These are phyloP conservation scores for Rhizopogon vulgaris DNA, from an alignment of 768 basidiomycete species.

Conservation along the genomic window DNA sequence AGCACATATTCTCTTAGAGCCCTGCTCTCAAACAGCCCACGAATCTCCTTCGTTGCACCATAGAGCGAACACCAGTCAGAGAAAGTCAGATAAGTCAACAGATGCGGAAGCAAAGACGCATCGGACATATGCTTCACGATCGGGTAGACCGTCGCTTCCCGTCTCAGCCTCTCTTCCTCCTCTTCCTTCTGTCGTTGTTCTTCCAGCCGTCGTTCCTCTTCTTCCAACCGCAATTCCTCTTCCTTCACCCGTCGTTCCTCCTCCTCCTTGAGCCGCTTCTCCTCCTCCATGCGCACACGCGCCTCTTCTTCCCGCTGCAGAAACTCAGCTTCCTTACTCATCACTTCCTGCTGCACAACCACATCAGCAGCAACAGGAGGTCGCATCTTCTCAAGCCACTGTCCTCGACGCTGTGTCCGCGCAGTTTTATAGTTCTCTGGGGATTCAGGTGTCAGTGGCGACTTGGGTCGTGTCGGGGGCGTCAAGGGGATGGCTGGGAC, in stretches of 20 bases:
- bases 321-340: conserved; percentile 14
- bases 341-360: conserved; percentile 17
- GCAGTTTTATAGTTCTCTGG: conserved; percentile 36
- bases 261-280: conserved; percentile 1
- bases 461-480: neutral
- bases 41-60: conserved; percentile 47
- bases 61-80: conserved; percentile 65
- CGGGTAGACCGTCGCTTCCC: conserved; percentile 34
- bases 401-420: conserved; percentile 34
- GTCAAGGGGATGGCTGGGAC: neutral
- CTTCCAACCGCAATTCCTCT: neutral
- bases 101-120: conserved; percentile 41
- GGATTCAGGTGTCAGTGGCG: conserved; percentile 14
- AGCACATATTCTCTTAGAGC: conserved; percentile 58
- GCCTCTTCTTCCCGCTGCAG: conserved; percentile 12
- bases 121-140: conserved; percentile 51
- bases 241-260: neutral
- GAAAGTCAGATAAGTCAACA: conserved; percentile 65
- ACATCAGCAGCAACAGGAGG: conserved; percentile 30
- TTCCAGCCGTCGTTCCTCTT: conserved; percentile 3
- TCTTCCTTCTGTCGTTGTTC: conserved; percentile 2
- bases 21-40: conserved; percentile 42
- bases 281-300: neutral
- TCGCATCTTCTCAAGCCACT: conserved; percentile 32
- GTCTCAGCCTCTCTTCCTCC: neutral